phyloP scores from a whole-genome alignment of 257 asterid species.

The Fraxinus anomala region DNA sequence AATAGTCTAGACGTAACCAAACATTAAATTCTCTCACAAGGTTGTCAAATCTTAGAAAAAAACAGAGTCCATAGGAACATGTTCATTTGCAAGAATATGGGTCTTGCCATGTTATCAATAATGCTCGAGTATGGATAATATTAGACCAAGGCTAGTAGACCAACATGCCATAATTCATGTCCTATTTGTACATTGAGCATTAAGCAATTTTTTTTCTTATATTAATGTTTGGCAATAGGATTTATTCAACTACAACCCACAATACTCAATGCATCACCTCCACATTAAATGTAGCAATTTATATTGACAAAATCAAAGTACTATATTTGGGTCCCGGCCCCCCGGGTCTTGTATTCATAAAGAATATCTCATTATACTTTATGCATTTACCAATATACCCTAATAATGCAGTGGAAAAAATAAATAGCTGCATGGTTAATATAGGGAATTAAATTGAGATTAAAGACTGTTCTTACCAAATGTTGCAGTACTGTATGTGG shows the following conservation, averaged over 20 bases:
- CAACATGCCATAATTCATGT: background rate
- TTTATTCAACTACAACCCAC: background rate
- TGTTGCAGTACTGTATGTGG: slow-evolving; percentile 69
- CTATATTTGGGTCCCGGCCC: background rate
- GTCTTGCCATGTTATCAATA: background rate
- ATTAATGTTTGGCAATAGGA: background rate
- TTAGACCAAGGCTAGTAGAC: background rate
- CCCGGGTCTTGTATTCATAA: background rate
- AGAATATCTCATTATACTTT: background rate
- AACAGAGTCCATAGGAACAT: background rate
- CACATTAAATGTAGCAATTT: background rate
- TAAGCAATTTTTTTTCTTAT: too few relatives aligned
- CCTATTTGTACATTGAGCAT: too few relatives aligned
- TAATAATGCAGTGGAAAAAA: background rate
- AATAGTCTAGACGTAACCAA: too few relatives aligned
- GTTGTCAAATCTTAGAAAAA: background rate
- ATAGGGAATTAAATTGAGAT: background rate
- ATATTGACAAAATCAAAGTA: background rate
- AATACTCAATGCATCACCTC: background rate
- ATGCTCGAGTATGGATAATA: background rate
- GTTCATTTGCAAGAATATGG: background rate
- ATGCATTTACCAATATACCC: background rate
- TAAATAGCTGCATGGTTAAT: background rate
- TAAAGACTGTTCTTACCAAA: slow-evolving; percentile 49
- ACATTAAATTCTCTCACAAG: background rate